These are phyloP conservation scores for Calocybe gangraenosa DNA, from an alignment of 768 basidiomycete species.

Conservation along the genomic window DNA sequence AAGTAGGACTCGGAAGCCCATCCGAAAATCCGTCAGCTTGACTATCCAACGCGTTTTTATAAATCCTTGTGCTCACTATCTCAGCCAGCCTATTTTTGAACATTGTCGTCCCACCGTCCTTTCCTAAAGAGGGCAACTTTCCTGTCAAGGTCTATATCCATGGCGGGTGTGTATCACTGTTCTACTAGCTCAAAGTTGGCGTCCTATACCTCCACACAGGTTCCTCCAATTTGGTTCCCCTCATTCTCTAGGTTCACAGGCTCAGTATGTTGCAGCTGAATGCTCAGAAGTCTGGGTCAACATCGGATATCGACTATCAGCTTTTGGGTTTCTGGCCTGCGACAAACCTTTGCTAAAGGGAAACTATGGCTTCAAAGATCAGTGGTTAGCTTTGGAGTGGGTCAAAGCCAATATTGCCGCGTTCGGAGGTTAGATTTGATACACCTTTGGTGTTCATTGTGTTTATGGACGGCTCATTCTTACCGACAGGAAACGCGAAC, in stretches of 20 bases:
- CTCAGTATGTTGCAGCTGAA: conserved; percentile 62
- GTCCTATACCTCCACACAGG: conserved; percentile 29
- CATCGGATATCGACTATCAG: conserved; percentile 72
- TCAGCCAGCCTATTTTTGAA: conserved; percentile 33
- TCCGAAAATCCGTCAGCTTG: conserved; percentile 65
- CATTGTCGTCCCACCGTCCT: conserved; percentile 55
- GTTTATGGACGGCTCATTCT: not conserved
- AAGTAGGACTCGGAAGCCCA: conserved; percentile 62
- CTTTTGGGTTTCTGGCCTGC: conserved; percentile 71
- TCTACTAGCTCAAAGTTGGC: too few relatives aligned
- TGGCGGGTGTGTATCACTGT: conserved; percentile 48
- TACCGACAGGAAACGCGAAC: conserved; percentile 46
- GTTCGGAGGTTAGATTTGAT: conserved; percentile 56
- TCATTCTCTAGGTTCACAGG: conserved; percentile 53
- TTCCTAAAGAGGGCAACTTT: conserved; percentile 37
- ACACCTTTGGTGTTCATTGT: not conserved
- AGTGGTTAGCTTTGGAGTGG: conserved; percentile 77
- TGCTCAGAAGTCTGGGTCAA: conserved; percentile 72
- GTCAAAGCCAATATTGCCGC: conserved; percentile 58
- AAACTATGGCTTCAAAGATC: conserved; percentile 84
- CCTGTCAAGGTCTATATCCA: conserved; percentile 77
- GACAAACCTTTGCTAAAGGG: conserved; percentile 59
- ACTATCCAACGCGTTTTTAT: too few relatives aligned
- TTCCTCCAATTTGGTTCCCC: conserved; percentile 80
- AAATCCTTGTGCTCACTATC: not conserved